Conservation (phyloP, 2,329 filamentous ascomycete species). For the Aspergillus neoniger region DNA sequence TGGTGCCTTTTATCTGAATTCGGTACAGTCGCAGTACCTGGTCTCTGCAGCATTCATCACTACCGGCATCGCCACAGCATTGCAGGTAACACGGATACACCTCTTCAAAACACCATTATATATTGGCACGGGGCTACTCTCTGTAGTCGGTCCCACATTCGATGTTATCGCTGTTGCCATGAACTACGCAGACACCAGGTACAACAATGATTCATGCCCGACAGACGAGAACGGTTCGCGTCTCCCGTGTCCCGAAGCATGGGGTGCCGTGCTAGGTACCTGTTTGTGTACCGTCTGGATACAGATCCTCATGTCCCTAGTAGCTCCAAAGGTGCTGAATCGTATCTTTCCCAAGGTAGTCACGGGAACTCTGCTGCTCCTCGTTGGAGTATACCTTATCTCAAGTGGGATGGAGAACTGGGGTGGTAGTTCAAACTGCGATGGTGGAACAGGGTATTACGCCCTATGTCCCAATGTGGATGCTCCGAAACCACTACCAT, state of each 20-base stretch:
- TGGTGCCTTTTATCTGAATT: slow-evolving; percentile 62
- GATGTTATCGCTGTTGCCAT: slow-evolving; percentile 73
- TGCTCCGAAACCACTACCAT: slow-evolving; percentile 71
- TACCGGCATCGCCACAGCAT: slow-evolving; percentile 69
- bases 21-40: slow-evolving; percentile 69
- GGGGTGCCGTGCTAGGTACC: slow-evolving; percentile 74
- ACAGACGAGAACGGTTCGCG: slow-evolving; percentile 62
- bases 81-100: slow-evolving; percentile 78
- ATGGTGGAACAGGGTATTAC: slow-evolving; percentile 64
- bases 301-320: slow-evolving; percentile 73
- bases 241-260: slow-evolving; percentile 73
- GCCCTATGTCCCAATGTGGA: slow-evolving; percentile 65
- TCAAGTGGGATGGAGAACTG: slow-evolving; percentile 72
- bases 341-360: slow-evolving; percentile 78
- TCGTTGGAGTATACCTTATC: slow-evolving; percentile 75
- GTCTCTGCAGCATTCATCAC: slow-evolving; percentile 79
- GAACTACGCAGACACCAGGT: slow-evolving; percentile 71
- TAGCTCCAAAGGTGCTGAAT: slow-evolving; percentile 68
- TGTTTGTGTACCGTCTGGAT: slow-evolving; percentile 65
- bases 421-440: slow-evolving; percentile 58
- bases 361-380: slow-evolving; percentile 68
- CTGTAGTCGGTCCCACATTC: slow-evolving; percentile 78
- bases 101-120: slow-evolving; percentile 73
- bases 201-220: slow-evolving; percentile 68
- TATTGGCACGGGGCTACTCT: slow-evolving; percentile 76